Base-by-base conservation (phyloP, 192 early-diverging fungal genomes). In the Coemansia furcata region DNA sequence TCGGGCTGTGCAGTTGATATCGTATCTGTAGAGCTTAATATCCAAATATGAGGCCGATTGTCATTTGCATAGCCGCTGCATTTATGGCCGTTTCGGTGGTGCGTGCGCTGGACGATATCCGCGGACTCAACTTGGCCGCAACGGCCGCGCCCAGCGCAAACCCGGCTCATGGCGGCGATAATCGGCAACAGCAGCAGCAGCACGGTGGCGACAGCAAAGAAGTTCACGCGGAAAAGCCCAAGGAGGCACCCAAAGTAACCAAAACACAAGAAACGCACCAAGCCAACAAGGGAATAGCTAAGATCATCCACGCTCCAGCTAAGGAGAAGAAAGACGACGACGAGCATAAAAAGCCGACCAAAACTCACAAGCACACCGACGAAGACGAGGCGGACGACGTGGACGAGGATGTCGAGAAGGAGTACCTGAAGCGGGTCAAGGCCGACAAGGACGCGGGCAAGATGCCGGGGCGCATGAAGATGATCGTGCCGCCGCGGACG, bases 391-490 rank as follows among this genome's bases (percentile, higher is more conserved):
- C 58, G 0, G 73, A 66, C 7, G 73, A 68, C 1, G 64, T 47
- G 29, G 77, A 80, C 21, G 65, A 63, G 17, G 79, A 82, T 5
- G 60, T 47, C 39, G 71, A 78, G 36, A 67, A 69, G 36, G 63
- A 70, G 66, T 82, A 82, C 52, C 30, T 76, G 64, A 73, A 71
- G 63, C 74, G 80, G 7, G 74, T 74, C 50, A 82, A 77, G 66
- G 74, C 80, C 32, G 80, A 82, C 54, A 77, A 74, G 52, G 75
- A 73, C 38, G 74, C 80, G 11, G 80, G 80, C 61, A 73, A 67
- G 43, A 55, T 71, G 47, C 81, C 81, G 3, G 81, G 81, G 3
- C 76, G 81, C 10, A 72, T 83, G 73, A 83, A 77, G 62, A 83
- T 83, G 81, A 44, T 78, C 21, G 72, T 78, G 40, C 81, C 81